A percentile compares a stretch with the other conserved stretches of the same genome.
Conservation (phyloP, 169 alveolate species). For the Eimeria acervulina region DNA sequence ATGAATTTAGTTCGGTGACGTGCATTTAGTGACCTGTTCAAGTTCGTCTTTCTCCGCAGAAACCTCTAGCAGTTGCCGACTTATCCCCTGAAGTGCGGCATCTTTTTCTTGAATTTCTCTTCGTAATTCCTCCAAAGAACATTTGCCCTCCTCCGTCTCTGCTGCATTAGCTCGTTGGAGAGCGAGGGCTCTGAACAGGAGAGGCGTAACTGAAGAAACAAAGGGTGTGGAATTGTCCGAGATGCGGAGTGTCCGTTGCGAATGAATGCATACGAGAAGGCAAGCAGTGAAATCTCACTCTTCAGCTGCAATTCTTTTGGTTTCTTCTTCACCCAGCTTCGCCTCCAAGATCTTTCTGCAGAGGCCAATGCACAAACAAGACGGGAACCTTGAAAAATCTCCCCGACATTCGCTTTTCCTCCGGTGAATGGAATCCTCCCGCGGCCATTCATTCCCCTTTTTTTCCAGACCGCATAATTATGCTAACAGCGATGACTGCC, state of each 20-base stretch:
- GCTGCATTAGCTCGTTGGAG: neutral
- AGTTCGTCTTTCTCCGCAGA: slow-evolving; percentile 59
- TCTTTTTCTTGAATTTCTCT: slow-evolving; percentile 40
- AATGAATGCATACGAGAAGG: neutral
- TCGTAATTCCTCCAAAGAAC: neutral
- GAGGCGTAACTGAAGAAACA: neutral
- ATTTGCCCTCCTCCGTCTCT: neutral
- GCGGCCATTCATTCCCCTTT: neutral
- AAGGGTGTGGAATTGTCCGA: neutral
- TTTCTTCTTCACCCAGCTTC: slow-evolving; percentile 26
- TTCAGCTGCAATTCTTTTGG: slow-evolving; percentile 61
- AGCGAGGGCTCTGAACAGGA: slow-evolving; percentile 49
- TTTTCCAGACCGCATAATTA: neutral
- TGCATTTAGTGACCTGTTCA: slow-evolving; percentile 8
- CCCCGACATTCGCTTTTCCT: neutral
- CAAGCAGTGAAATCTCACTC: neutral
- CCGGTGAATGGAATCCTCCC: neutral
- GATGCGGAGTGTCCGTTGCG: neutral
- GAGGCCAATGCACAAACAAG: neutral
- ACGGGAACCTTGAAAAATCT: neutral
- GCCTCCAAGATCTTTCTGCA: slow-evolving; percentile 8
- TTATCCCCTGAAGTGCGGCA: slow-evolving; percentile 42
- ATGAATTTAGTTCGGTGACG: neutral
- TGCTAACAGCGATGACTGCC: neutral
- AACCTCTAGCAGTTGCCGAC: slow-evolving; percentile 56